Evolutionary conservation across 2,329 filamentous ascomycete species (phyloP).

Genomic region (Penicillium janthinellum): DNA sequence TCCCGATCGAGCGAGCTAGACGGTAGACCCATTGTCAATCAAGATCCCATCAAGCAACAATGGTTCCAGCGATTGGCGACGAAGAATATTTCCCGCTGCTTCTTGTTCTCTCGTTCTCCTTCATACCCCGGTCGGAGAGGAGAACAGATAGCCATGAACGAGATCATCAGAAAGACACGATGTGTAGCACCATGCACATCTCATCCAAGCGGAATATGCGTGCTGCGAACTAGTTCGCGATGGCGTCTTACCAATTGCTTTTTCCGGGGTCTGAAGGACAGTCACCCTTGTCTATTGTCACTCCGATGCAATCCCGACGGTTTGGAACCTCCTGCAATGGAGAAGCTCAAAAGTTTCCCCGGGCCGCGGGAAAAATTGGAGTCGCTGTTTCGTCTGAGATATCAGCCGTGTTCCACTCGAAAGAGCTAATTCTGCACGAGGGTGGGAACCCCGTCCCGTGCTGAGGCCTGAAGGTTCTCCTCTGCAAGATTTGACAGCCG

Average conservation of each 20-base stretch:
- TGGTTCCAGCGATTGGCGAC: neutral
- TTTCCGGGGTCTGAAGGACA: neutral
- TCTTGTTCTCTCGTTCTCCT: neutral
- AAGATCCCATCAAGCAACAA: neutral
- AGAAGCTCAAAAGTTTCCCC: neutral
- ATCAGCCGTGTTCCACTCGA: neutral
- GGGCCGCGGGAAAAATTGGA: neutral
- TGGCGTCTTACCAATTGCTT: neutral
- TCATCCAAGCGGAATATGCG: neutral
- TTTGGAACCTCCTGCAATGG: neutral
- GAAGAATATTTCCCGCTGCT: neutral
- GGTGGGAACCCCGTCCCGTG: constrained; percentile 14
- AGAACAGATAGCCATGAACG: neutral
- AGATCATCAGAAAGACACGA: neutral
- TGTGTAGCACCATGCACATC: neutral
- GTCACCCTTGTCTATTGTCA: neutral
- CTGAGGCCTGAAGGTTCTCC: neutral
- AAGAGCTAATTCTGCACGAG: constrained; percentile 1
- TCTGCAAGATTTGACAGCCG: constrained; percentile 14
- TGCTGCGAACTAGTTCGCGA: neutral
- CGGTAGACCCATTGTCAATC: neutral
- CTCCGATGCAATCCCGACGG: neutral
- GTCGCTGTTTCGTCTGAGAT: neutral
- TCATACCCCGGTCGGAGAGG: neutral
- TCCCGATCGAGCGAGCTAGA: neutral